Conservation (phyloP, 192 early-diverging fungal species). For the Cetraspora pellucida region DNA sequence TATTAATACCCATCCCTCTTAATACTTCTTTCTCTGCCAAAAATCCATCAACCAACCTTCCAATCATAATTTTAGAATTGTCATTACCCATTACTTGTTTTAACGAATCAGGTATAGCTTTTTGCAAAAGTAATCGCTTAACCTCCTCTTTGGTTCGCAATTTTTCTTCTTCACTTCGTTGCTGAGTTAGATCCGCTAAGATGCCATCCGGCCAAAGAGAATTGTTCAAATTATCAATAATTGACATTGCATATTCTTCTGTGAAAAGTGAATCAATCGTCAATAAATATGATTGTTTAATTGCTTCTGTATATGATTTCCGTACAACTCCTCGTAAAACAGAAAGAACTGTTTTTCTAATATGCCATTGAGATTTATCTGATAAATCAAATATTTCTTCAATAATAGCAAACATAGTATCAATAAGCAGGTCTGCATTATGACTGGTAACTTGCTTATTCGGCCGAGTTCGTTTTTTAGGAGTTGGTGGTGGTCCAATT, state of each 20-base stretch:
- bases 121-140: constrained; percentile 25
- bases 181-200: background rate
- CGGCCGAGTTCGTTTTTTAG: background rate
- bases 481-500: background rate
- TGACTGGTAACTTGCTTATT: constrained; percentile 17
- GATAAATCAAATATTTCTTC: constrained; percentile 35
- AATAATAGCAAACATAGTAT: constrained; percentile 20
- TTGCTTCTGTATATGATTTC: constrained; percentile 19
- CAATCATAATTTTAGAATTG: constrained; percentile 23
- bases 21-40: constrained; percentile 23
- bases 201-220: constrained; percentile 25
- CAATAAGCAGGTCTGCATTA: constrained; percentile 18
- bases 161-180: constrained; percentile 27
- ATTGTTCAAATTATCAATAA: constrained; percentile 16
- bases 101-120: constrained; percentile 15
- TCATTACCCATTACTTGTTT: constrained; percentile 28
- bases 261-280: constrained; percentile 2
- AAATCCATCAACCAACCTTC: constrained; percentile 26
- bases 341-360: constrained; percentile 24
- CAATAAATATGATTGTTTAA: constrained; percentile 13
- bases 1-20: constrained; percentile 26
- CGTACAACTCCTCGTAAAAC: constrained; percentile 20
- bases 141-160: constrained; percentile 21
- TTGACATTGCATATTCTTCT: constrained; percentile 6
- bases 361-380: constrained; percentile 32